These are phyloP conservation scores for Podila clonocystis DNA, from an alignment of 192 early-diverging fungal genomes.

Conservation along the genomic window DNA sequence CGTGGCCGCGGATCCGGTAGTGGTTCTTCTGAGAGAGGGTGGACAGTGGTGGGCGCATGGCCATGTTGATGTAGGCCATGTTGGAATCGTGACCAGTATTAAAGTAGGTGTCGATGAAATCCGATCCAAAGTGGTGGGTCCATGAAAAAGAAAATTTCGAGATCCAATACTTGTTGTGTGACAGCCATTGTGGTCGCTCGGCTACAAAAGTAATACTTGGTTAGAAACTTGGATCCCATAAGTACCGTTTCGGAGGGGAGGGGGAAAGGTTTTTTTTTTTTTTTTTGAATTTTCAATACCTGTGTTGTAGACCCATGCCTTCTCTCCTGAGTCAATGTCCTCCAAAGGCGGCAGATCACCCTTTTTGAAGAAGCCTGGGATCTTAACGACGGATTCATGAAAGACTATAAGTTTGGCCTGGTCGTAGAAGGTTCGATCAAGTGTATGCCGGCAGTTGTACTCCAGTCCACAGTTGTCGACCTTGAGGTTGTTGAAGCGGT, in stretches of 20 bases:
- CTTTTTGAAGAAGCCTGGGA: background rate
- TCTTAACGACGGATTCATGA: conserved; percentile 11
- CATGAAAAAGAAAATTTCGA: conserved; percentile 6
- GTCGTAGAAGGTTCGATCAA: conserved; percentile 10
- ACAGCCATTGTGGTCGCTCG: conserved; percentile 6
- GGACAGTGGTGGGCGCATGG: background rate
- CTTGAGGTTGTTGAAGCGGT: background rate
- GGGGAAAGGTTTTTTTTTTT: too few species aligned
- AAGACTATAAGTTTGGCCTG: conserved; percentile 17
- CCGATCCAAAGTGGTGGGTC: conserved; percentile 15
- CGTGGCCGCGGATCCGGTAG: conserved; percentile 3
- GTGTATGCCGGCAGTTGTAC: conserved; percentile 21
- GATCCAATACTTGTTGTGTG: background rate
- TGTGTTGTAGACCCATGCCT: conserved; percentile 14
- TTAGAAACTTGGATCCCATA: background rate
- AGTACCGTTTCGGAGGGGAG: background rate
- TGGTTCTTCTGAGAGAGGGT: conserved; percentile 5
- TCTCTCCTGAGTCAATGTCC: conserved; percentile 10
- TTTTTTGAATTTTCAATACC: background rate
- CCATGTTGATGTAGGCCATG: conserved; percentile 12
- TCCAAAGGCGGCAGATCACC: conserved; percentile 14
- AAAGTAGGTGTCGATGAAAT: conserved; percentile 17
- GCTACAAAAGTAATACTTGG: background rate
- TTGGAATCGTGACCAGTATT: background rate
- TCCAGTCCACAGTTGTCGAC: conserved; percentile 20